phyloP scores from a whole-genome alignment of 192 early-diverging fungal genomes.

The Backusella psychrophila region DNA sequence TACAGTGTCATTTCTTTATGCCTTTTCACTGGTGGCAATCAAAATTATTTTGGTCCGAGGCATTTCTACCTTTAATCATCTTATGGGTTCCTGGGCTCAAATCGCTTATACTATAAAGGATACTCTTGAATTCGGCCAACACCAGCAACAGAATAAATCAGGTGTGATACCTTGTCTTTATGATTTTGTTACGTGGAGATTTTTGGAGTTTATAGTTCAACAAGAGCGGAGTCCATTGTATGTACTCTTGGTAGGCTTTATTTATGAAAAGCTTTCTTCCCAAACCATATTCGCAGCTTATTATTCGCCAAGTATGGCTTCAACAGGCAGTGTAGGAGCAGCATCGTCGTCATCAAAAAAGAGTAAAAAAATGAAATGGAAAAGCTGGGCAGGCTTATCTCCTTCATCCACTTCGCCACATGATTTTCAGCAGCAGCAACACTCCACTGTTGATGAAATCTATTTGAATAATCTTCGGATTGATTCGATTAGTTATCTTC shows the following conservation, averaged over 20 bases:
- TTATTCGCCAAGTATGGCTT: background rate
- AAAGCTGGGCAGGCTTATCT: slow-evolving; percentile 40
- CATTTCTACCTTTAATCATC: slow-evolving; percentile 37
- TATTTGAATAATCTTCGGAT: slow-evolving; percentile 1
- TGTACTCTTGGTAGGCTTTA: slow-evolving; percentile 41
- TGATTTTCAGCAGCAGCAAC: background rate
- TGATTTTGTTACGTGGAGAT: slow-evolving; percentile 49
- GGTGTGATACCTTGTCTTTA: slow-evolving; percentile 1
- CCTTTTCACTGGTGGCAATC: slow-evolving; percentile 49
- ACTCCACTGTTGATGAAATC: background rate
- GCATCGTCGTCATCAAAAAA: background rate
- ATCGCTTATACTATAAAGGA: slow-evolving; percentile 39
- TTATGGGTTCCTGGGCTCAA: slow-evolving; percentile 42
- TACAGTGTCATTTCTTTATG: slow-evolving; percentile 30
- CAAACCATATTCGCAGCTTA: background rate
- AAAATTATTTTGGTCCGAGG: slow-evolving; percentile 53
- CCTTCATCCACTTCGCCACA: background rate
- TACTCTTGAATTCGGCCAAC: slow-evolving; percentile 36
- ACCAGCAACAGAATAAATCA: slow-evolving; percentile 11
- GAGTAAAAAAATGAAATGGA: slow-evolving; percentile 31
- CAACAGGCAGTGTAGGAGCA: background rate
- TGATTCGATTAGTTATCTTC: slow-evolving; percentile 13
- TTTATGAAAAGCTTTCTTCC: slow-evolving; percentile 35
- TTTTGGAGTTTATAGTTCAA: slow-evolving; percentile 51
- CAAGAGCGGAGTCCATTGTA: slow-evolving; percentile 43